These are phyloP conservation scores for Corymbia maculata DNA, from an alignment of 345 rosid species.

Conservation along the genomic window DNA sequence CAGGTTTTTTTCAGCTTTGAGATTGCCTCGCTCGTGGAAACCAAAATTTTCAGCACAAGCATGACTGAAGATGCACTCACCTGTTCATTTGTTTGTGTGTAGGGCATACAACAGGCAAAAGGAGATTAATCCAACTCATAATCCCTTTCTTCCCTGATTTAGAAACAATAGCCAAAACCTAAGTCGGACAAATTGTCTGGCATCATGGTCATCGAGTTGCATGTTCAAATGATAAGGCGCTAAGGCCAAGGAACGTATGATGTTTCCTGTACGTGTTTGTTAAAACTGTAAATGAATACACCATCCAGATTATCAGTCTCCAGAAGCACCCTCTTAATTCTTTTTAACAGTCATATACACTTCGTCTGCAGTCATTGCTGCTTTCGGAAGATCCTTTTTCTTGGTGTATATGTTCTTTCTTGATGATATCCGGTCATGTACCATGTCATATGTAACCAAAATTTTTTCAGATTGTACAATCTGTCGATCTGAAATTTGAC, in stretches of 20 bases:
- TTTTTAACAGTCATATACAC: background rate
- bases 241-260: background rate
- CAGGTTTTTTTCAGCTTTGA: slow-evolving; percentile 27
- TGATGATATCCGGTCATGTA: background rate
- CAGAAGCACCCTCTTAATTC: background rate
- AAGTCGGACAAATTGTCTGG: background rate
- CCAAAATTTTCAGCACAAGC: background rate
- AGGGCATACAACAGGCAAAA: slow-evolving; percentile 78
- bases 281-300: background rate
- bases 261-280: background rate
- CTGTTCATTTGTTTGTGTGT: background rate
- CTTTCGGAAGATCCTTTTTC: background rate
- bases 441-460: background rate
- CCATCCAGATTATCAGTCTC: background rate
- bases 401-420: background rate
- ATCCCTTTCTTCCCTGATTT: slow-evolving; percentile 78
- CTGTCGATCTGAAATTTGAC: too few species aligned
- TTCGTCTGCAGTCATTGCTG: background rate
- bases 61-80: background rate
- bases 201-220: background rate
- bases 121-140: slow-evolving; percentile 57
- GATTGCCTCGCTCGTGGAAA: background rate
- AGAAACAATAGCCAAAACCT: background rate
- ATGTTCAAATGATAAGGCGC: background rate
- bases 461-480: background rate